Conservation (phyloP, 2,329 filamentous ascomycete genomes). For the Aspergillus sp. region DNA sequence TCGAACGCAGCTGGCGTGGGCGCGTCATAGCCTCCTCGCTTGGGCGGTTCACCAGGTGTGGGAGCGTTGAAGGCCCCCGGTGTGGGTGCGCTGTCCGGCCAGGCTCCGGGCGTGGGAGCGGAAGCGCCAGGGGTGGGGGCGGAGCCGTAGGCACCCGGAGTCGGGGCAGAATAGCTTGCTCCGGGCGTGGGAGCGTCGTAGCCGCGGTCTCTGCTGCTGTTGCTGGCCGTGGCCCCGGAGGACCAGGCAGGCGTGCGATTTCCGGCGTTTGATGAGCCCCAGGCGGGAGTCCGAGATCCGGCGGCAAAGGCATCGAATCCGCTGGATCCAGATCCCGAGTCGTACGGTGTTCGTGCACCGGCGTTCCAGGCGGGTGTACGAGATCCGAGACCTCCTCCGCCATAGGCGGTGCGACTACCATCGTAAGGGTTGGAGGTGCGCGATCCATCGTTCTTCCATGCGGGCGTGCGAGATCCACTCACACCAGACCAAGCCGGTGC, state of each 20-base stretch:
- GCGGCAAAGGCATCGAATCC: slow-evolving; percentile 66
- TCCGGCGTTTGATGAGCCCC: slow-evolving; percentile 53
- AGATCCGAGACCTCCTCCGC: slow-evolving; percentile 51
- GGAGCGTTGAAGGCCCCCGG: slow-evolving; percentile 48
- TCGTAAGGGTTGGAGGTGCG: slow-evolving; percentile 61
- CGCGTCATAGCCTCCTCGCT: slow-evolving; percentile 30
- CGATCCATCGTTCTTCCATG: slow-evolving; percentile 58
- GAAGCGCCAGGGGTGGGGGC: slow-evolving; percentile 70
- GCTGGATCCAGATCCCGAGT: slow-evolving; percentile 65
- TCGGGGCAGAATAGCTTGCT: slow-evolving; percentile 64
- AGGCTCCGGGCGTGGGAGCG: slow-evolving; percentile 52
- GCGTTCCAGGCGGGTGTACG: slow-evolving; percentile 78
- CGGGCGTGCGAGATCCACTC: slow-evolving; percentile 51
- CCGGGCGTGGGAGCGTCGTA: slow-evolving; percentile 77
- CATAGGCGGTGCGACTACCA: slow-evolving; percentile 75
- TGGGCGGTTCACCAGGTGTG: slow-evolving; percentile 39
- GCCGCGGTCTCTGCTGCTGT: slow-evolving; percentile 33
- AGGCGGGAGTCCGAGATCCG: slow-evolving; percentile 76
- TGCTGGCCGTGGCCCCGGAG: slow-evolving; percentile 30
- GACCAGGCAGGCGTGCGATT: slow-evolving; percentile 49
- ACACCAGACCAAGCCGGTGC: slow-evolving; percentile 44
- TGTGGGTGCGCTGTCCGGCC: slow-evolving; percentile 46
- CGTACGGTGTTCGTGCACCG: slow-evolving; percentile 69
- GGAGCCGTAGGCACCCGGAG: slow-evolving; percentile 54
- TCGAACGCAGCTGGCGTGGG: slow-evolving; percentile 40